Conservation (phyloP, 208 protist genomes). For the Polymyxa betae region DNA sequence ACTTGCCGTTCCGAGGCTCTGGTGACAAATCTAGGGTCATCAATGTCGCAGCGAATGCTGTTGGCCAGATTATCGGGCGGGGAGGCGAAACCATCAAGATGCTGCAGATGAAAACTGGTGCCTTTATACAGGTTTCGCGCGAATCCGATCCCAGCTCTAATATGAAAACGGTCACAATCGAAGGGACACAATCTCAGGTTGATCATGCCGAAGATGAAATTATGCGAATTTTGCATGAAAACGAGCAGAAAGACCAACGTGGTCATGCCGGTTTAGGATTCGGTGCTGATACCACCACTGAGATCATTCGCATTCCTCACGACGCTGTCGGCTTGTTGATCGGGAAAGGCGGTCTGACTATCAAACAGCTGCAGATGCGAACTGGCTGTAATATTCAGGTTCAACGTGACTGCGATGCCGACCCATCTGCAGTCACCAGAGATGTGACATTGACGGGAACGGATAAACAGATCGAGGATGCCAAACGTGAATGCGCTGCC, state of each 20-base stretch:
- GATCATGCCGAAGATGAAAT: constrained; percentile 29
- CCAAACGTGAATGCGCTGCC: background rate
- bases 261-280: background rate
- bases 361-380: constrained; percentile 53
- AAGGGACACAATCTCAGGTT: background rate
- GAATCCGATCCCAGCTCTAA: constrained; percentile 54
- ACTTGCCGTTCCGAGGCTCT: constrained; percentile 1
- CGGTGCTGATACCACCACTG: background rate
- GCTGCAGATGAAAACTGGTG: constrained; percentile 53
- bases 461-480: background rate
- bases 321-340: constrained; percentile 54
- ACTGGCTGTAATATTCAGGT: constrained; percentile 54
- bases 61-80: constrained; percentile 44
- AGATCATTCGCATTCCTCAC: constrained; percentile 46
- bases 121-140: constrained; percentile 49
- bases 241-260: constrained; percentile 6
- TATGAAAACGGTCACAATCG: constrained; percentile 28
- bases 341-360: constrained; percentile 46
- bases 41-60: constrained; percentile 17
- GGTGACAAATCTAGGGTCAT: constrained; percentile 10
- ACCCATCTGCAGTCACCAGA: background rate
- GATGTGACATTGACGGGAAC: constrained; percentile 33
- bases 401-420: background rate
- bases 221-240: constrained; percentile 44
- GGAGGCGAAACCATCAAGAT: constrained; percentile 56